These are phyloP conservation scores for Podospora anserina DNA, from an alignment of 495 filamentous ascomycete genomes.

Conservation along the genomic window DNA sequence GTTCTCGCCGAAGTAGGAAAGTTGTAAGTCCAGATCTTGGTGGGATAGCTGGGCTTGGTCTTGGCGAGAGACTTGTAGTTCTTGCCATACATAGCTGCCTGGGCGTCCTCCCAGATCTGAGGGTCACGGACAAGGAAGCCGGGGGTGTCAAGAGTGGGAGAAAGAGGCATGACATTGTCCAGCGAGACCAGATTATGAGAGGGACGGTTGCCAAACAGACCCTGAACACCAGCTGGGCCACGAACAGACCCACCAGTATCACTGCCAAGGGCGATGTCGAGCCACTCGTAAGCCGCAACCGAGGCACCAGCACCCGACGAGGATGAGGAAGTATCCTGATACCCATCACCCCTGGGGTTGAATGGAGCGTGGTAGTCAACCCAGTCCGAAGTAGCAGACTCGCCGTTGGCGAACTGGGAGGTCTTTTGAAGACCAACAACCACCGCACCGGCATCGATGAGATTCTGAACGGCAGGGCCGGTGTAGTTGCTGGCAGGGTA, in stretches of 20 bases:
- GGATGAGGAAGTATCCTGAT: slow-evolving; percentile 47
- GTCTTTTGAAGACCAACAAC: slow-evolving; percentile 60
- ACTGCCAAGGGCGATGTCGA: slow-evolving; percentile 52
- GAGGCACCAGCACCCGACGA: slow-evolving; percentile 49
- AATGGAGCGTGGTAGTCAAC: slow-evolving; percentile 51
- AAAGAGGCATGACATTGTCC: slow-evolving; percentile 46
- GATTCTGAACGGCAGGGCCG: slow-evolving; percentile 48
- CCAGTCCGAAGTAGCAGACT: slow-evolving; percentile 53
- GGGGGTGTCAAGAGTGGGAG: slow-evolving; percentile 45
- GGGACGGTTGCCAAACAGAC: slow-evolving; percentile 40
- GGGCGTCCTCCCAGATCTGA: slow-evolving; percentile 43
- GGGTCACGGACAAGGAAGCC: slow-evolving; percentile 51
- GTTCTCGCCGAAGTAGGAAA: slow-evolving; percentile 33
- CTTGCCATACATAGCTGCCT: slow-evolving; percentile 45
- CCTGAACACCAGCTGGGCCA: slow-evolving; percentile 34
- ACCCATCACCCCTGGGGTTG: slow-evolving; percentile 59
- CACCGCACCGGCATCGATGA: slow-evolving; percentile 58
- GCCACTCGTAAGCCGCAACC: slow-evolving; percentile 52
- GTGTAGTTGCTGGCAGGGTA: slow-evolving; percentile 48
- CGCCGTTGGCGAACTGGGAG: slow-evolving; percentile 58
- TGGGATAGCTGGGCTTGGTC: slow-evolving; percentile 40
- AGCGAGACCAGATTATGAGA: slow-evolving; percentile 35
- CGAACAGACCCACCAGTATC: slow-evolving; percentile 44
- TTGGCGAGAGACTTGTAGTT: slow-evolving; percentile 40
- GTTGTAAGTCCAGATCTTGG: slow-evolving; percentile 40